These are phyloP conservation scores for Cytospora paraplurivora DNA, from an alignment of 2,329 filamentous ascomycete genomes.

Conservation along the genomic window DNA sequence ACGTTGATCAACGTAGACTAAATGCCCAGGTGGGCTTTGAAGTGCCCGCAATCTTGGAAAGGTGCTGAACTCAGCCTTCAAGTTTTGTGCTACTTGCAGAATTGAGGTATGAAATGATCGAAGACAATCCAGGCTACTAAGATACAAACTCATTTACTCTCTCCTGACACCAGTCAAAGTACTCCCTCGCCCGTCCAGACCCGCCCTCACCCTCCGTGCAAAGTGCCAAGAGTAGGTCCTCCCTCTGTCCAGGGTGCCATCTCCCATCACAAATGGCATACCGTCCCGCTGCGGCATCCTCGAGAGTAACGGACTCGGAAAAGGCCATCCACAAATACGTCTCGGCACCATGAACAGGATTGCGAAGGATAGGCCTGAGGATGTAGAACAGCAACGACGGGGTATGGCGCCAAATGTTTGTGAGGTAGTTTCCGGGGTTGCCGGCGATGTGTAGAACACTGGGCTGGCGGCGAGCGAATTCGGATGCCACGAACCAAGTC, in stretches of 20 bases:
- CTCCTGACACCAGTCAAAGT: slow-evolving; percentile 31
- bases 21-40: no score
- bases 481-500: slow-evolving; percentile 34
- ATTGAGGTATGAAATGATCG: not conserved
- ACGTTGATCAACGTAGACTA: no score
- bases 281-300: slow-evolving; percentile 29
- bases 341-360: slow-evolving; percentile 30
- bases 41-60: no score
- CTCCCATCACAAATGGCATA: slow-evolving; percentile 33
- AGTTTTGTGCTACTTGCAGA: no score
- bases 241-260: slow-evolving; percentile 33
- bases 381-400: not conserved
- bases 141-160: not conserved
- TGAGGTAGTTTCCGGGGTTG: slow-evolving; percentile 18
- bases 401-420: slow-evolving; percentile 12
- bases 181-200: slow-evolving; percentile 30
- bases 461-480: slow-evolving; percentile 31
- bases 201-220: slow-evolving; percentile 28
- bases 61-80: no score
- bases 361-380: slow-evolving; percentile 9
- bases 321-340: slow-evolving; percentile 35
- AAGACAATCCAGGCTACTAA: not conserved
- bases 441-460: slow-evolving; percentile 22
- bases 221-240: slow-evolving; percentile 30
- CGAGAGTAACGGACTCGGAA: slow-evolving; percentile 29